Base-by-base conservation (phyloP, 805 yeast species). In the Schwanniomyces pseudopolymorphus region DNA sequence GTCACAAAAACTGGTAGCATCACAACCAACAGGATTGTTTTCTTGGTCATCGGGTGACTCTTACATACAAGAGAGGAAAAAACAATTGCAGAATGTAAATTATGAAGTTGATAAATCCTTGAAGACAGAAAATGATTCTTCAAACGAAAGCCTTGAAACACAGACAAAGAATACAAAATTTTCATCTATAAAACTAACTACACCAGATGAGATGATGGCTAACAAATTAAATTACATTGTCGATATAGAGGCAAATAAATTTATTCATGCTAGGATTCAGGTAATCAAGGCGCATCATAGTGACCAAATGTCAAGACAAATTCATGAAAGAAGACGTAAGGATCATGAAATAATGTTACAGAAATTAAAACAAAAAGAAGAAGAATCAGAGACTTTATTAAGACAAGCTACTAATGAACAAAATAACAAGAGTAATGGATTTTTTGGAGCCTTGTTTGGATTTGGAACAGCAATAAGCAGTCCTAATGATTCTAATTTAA, bases 41-140 rank as follows among this genome's bases (percentile, higher is more conserved):
- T 59, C 67, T 42, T 72, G 78, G 78, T 69, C 75, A 14, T 69
- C 76, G 1, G 65, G 69, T 25, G 78, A 72, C 40, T 59, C 63
- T 9, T 69, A 70, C 46, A 63, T 72, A 9, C 63, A 60, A 20
- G 61, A 62, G 1, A 55, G 75, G 25, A 64, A 61, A 46, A 47
- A 51, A 25, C 67, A 66, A 39, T 50, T 65, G 17, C 58, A 50
- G 47, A 38, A 27, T 10, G 19, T 6, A 7, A 19, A 39, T 17
- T 10, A 26, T 10, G 22, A 33, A 5, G 38, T 24, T 36, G 39
- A 36, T 2, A 16, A 20, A 13, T 20, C 14, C 5, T 9, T 10
- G 4, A 14, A 14, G 5, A 9, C 20, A 16, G 40, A 36, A n/a
- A 14, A n/a, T 5, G 39, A 21, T 5, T 13, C 37, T n/a, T 6